Evolutionary conservation across 495 filamentous ascomycete genomes (phyloP).

Genomic region (Apodospora peruviana): DNA sequence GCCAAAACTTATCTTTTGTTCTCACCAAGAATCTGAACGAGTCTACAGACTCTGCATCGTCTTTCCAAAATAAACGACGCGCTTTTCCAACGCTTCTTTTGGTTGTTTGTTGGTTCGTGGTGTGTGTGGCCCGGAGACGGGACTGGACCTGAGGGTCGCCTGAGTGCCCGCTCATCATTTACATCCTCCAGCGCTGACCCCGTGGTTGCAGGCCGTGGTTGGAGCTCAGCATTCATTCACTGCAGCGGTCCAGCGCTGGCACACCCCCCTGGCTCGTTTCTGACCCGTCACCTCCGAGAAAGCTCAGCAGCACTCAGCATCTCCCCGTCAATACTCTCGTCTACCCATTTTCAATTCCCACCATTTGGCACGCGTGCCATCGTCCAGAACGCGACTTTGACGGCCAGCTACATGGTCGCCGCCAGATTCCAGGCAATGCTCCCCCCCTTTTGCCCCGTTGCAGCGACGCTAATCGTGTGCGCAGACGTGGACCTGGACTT

Average conservation of each 20-base stretch:
- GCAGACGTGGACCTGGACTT: constrained; percentile 22
- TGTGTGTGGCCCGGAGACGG: not conserved
- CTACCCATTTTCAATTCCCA: constrained; percentile 14
- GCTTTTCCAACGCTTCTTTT: too few relatives aligned
- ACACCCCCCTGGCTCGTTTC: not conserved
- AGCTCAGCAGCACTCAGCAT: constrained; percentile 11
- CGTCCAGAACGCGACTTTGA: constrained; percentile 17
- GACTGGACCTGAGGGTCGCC: not conserved
- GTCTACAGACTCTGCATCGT: too few relatives aligned
- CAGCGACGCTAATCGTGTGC: constrained; percentile 22
- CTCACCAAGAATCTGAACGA: not conserved
- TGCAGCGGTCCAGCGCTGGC: not conserved
- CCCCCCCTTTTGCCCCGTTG: constrained; percentile 4
- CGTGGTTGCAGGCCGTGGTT: too few relatives aligned
- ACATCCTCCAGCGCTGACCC: too few relatives aligned
- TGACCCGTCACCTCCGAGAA: constrained; percentile 20
- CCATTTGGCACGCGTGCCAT: constrained; percentile 14
- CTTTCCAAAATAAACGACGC: too few relatives aligned
- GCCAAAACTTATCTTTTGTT: not conserved
- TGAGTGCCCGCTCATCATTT: too few relatives aligned
- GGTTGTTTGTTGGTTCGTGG: too few relatives aligned
- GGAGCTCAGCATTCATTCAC: too few relatives aligned
- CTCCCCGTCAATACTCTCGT: constrained; percentile 8
- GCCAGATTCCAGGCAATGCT: constrained; percentile 14
- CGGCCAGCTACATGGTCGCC: constrained; percentile 14